Base-by-base conservation (phyloP, 148 eudicot species). In the Chenopodium quinoa region DNA sequence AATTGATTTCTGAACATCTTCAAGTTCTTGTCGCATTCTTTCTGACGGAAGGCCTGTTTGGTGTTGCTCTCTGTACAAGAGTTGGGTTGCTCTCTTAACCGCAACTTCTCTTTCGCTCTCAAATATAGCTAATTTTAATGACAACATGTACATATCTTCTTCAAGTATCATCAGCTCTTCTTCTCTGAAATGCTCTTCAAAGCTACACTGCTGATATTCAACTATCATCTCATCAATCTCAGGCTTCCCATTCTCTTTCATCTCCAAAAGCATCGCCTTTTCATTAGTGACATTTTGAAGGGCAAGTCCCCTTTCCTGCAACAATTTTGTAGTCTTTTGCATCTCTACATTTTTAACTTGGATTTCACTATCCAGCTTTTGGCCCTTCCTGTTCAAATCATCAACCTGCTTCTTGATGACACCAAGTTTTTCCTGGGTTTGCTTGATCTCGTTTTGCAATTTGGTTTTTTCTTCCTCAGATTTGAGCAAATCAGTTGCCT, bases 381-480 rank as follows among this genome's bases (percentile, higher is more conserved):
- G 75, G 11, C 75, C 12, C 83, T 87, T 91, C 31, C 34, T 76
- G n/a, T 85, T 90, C 88, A 91, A 46, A 48, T 82, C 89, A 71
- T 89, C 92, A 2, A 76, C 68, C 82, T 92, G 88, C 66, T 84
- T 90, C 80, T 69, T 96, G 25, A 86, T 77, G 31, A 65, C 69
- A 31, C 83, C 84, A 22, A 92, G 93, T 72, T 83, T 94, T 86
- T 91, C 94, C 44, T 69, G 85, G 19, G 85, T 83, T 80, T 87
- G 87, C 46, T 90, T 90, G 40, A 94, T 88, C 81, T 94, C 88
- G 72, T 83, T 82, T 29, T 94, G 97, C 47, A 90, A 80, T 86
- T 91, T 92, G 27, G 90, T 91, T 82, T 89, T 96, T 87, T 94
- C 95, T 89, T 96, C 99, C 84, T 92, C 97, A 4, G 89, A 88